Conservation (phyloP, 2,329 filamentous ascomycete species). For the Botrytis cinerea region DNA sequence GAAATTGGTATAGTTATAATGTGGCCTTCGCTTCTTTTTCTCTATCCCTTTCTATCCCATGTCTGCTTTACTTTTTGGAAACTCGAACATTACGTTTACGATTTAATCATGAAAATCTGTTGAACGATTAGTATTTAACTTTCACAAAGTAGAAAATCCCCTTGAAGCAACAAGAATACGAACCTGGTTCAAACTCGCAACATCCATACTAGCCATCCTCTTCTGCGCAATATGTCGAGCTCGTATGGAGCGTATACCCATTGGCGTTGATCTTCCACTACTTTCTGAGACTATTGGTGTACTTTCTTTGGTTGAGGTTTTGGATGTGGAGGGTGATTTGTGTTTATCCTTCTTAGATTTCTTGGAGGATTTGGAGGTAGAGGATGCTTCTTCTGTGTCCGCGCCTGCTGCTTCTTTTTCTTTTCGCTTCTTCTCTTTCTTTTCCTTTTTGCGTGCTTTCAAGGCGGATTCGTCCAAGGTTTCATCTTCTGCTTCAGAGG, state of each 20-base stretch:
- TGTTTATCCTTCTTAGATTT: conserved; percentile 46
- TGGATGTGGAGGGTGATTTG: conserved; percentile 39
- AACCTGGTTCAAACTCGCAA: conserved; percentile 78
- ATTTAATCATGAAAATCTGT: conserved; percentile 71
- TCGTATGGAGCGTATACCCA: conserved; percentile 69
- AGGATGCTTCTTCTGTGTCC: conserved; percentile 15
- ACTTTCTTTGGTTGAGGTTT: conserved; percentile 33
- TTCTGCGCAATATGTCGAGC: conserved; percentile 88
- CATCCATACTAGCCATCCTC: conserved; percentile 77
- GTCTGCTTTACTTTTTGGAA: neutral
- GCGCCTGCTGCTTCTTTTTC: conserved; percentile 24
- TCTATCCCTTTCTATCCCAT: neutral
- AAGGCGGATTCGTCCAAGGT: neutral
- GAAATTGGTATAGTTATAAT: neutral
- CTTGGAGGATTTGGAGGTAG: conserved; percentile 38
- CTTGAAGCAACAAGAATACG: conserved; percentile 10
- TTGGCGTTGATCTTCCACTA: conserved; percentile 50
- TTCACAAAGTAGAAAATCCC: conserved; percentile 1
- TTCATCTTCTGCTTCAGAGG: conserved; percentile 2
- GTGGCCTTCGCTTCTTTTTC: neutral
- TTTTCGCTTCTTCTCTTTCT: conserved; percentile 27
- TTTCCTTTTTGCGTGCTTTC: conserved; percentile 16
- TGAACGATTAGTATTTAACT: conserved; percentile 16
- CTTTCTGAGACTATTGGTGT: conserved; percentile 41
- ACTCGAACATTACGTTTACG: conserved; percentile 31